phyloP scores from a whole-genome alignment of 2,329 filamentous ascomycete genomes.

The Didymella segeticola region DNA sequence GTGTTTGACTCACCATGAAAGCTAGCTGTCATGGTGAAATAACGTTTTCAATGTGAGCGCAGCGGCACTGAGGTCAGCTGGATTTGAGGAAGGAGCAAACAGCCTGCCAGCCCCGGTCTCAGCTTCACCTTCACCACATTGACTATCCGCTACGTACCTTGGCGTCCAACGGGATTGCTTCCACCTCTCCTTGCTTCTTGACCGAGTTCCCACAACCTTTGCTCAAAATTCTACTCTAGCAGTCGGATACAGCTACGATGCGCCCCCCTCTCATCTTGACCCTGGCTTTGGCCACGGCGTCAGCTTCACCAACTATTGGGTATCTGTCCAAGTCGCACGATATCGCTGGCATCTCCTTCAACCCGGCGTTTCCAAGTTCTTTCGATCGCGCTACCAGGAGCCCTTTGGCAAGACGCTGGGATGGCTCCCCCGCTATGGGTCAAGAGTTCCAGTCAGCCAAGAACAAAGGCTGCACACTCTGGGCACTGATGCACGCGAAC shows the following conservation, averaged over 20 bases:
- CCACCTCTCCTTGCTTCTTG: no score
- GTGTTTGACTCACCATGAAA: no score
- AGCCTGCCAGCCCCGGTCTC: neutral
- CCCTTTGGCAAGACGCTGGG: neutral
- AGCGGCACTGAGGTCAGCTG: no score
- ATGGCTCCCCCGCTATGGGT: slow-evolving; percentile 13
- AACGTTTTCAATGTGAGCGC: no score
- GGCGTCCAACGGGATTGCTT: neutral
- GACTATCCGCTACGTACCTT: neutral
- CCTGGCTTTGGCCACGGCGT: neutral
- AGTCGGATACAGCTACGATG: neutral
- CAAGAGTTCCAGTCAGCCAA: neutral
- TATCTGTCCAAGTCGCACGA: neutral
- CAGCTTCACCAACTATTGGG: neutral
- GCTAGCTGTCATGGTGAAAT: no score
- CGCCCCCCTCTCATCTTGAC: neutral
- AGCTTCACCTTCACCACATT: neutral
- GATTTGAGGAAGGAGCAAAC: neutral
- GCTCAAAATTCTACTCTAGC: neutral
- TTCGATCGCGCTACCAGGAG: neutral
- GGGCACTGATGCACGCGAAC: slow-evolving; percentile 6
- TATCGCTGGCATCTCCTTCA: no score
- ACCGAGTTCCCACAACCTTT: neutral
- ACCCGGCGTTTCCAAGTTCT: neutral
- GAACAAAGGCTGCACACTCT: neutral